Base-by-base conservation (phyloP, 2,329 filamentous ascomycete genomes). In the Aureobasidium musti region DNA sequence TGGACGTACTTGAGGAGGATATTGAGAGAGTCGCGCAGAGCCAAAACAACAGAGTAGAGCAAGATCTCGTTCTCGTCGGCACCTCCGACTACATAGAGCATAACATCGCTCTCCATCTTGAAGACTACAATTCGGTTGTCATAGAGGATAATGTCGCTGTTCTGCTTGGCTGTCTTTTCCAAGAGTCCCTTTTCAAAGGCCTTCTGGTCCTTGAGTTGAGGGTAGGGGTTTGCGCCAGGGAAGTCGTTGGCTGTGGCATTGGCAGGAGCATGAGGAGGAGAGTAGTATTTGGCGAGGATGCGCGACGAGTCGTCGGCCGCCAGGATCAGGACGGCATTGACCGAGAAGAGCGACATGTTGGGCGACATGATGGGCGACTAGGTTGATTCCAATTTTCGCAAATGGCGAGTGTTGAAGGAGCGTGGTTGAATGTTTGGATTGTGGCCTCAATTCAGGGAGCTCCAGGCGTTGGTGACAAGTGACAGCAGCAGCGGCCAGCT, bases 81-180 rank as follows among this genome's bases (percentile, higher is more conserved):
- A 65, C 89, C 88, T 71, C 94, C 94, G 13, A 99, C 91, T 30
- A 98, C 90, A 77, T 98, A 98, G 53, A 91, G 87, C 90, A 97
- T 97, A 67, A 98, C 91, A 78, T 99, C 95, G 73, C 91, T 92
- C 83, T 99, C 95, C 82, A 90, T 90, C 87, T 99, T 99, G 84
- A 97, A 99, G 63, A 98, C 89, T 65, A 98, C 92, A 69, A 99
- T 90, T 74, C 92, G 88, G 81, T 96, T 96, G 81, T 99, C 95
- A 81, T 97, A 98, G 66, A 99, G 87, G 73, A 99, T 96, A 74
- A 99, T 95, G 81, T 98, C 95, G 73, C 90, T 92, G 17, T 87
- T 93, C 81, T 96, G 92, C 84, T 98, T 99, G 72, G 91, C 89
- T 19, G 95, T 98, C 85, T 99, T 98, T 75, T 97, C 89, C 68